Evolutionary conservation across 1,284 basidiomycete species (phyloP).

Genomic region (Ustilago tritici): DNA sequence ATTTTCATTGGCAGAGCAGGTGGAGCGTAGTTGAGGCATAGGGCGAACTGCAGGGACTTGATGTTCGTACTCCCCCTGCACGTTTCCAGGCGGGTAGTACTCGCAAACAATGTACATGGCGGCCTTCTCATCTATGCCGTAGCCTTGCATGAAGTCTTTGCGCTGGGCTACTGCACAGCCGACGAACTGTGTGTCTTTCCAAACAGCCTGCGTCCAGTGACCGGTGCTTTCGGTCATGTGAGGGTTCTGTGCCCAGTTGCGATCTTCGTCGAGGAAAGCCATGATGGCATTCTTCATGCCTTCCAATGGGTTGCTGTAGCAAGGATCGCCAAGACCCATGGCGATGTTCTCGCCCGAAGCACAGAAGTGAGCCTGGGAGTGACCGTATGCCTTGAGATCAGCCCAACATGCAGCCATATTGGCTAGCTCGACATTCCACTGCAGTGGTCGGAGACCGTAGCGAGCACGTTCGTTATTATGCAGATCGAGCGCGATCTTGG

Average conservation of each 20-base stretch:
- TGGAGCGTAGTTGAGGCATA: conserved; percentile 27
- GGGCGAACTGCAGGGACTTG: conserved; percentile 28
- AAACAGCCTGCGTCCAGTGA: conserved; percentile 42
- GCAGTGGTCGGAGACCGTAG: conserved; percentile 25
- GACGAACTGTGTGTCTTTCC: conserved; percentile 37
- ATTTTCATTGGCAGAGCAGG: conserved; percentile 43
- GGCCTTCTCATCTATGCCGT: conserved; percentile 3
- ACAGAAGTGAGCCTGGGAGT: conserved; percentile 48
- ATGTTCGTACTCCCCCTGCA: conserved; percentile 19
- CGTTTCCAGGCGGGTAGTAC: conserved; percentile 49
- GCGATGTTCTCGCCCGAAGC: conserved; percentile 52
- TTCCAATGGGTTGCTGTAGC: conserved; percentile 37
- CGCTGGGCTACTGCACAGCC: conserved; percentile 45
- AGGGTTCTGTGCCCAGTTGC: conserved; percentile 33
- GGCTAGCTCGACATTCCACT: conserved; percentile 52
- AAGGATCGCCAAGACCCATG: conserved; percentile 36
- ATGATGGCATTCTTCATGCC: conserved; percentile 44
- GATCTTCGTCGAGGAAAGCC: conserved; percentile 51
- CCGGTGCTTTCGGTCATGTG: conserved; percentile 20
- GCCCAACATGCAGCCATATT: conserved; percentile 56
- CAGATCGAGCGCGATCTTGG: conserved; percentile 35
- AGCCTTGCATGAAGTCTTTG: conserved; percentile 26
- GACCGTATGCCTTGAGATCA: conserved; percentile 51
- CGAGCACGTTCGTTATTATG: conserved; percentile 41
- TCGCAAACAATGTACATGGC: conserved; percentile 47